Evolutionary conservation across 2,329 filamentous ascomycete species (phyloP).

Genomic region (Paecilomyces formosus): DNA sequence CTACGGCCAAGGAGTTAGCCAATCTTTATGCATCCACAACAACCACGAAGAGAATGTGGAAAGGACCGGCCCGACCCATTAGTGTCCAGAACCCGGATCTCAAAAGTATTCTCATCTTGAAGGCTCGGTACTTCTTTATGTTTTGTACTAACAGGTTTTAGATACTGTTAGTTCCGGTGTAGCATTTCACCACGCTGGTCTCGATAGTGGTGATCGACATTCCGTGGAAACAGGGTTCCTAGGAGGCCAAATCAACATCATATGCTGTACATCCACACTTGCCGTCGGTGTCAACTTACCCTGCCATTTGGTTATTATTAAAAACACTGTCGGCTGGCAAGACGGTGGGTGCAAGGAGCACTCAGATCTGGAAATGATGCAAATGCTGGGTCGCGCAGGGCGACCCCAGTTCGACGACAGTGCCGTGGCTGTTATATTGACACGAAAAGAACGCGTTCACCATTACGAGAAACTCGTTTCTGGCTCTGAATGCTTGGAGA

Average conservation of each 20-base stretch:
- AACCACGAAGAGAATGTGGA: constrained; percentile 55
- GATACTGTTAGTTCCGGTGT: constrained; percentile 53
- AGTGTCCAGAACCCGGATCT: constrained; percentile 54
- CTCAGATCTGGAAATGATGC: constrained; percentile 77
- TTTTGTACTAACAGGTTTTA: constrained; percentile 10
- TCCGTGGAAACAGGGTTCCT: constrained; percentile 63
- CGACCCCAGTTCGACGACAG: constrained; percentile 74
- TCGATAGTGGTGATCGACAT: constrained; percentile 57
- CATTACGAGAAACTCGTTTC: constrained; percentile 68
- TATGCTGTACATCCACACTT: constrained; percentile 81
- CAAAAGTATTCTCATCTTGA: constrained; percentile 36
- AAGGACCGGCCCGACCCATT: constrained; percentile 45
- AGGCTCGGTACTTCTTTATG: constrained; percentile 20
- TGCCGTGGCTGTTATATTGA: constrained; percentile 74
- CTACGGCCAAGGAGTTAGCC: constrained; percentile 60
- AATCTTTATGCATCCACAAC: constrained; percentile 54
- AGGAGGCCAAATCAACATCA: constrained; percentile 64
- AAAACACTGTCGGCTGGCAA: constrained; percentile 65
- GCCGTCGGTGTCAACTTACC: constrained; percentile 79
- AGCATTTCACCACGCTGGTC: constrained; percentile 74
- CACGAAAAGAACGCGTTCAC: constrained; percentile 54
- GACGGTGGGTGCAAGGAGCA: constrained; percentile 60
- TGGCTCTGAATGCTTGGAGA: constrained; percentile 67
- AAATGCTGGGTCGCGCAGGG: constrained; percentile 81
- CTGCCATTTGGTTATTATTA: constrained; percentile 75